Conservation (phyloP, 192 early-diverging fungal species). For the Linnemannia elongata region DNA sequence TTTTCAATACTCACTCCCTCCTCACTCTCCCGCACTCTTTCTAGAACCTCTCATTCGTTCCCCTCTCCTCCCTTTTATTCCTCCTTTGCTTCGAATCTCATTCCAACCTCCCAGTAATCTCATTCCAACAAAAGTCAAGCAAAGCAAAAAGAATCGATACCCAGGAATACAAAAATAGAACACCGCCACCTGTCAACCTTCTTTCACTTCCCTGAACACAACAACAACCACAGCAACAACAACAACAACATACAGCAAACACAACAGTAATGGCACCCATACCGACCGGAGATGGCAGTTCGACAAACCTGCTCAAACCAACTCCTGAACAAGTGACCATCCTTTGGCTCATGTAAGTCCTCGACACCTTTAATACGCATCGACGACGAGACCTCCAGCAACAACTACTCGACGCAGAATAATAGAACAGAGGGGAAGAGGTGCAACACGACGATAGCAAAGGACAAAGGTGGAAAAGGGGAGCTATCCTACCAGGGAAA, state of each 20-base stretch:
- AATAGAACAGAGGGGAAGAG: not conserved
- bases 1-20: not conserved
- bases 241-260: not conserved
- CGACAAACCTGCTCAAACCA: slow-evolving; percentile 23
- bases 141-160: not conserved
- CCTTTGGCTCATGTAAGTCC: slow-evolving; percentile 50
- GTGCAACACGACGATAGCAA: too few species aligned
- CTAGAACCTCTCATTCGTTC: not conserved
- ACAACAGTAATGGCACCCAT: slow-evolving; percentile 35
- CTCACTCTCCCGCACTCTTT: not conserved
- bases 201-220: not conserved
- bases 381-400: too few species aligned
- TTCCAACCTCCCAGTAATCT: not conserved
- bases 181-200: not conserved
- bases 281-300: slow-evolving; percentile 13
- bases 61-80: not conserved
- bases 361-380: too few species aligned
- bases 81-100: not conserved
- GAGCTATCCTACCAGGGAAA: too few species aligned
- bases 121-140: not conserved
- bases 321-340: slow-evolving; percentile 49
- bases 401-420: not conserved
- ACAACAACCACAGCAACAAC: not conserved
- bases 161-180: not conserved
- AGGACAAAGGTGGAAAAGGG: not conserved